Evolutionary conservation across 371 early-diverging fungal species (phyloP).

Genomic region (Globomyces sp.): DNA sequence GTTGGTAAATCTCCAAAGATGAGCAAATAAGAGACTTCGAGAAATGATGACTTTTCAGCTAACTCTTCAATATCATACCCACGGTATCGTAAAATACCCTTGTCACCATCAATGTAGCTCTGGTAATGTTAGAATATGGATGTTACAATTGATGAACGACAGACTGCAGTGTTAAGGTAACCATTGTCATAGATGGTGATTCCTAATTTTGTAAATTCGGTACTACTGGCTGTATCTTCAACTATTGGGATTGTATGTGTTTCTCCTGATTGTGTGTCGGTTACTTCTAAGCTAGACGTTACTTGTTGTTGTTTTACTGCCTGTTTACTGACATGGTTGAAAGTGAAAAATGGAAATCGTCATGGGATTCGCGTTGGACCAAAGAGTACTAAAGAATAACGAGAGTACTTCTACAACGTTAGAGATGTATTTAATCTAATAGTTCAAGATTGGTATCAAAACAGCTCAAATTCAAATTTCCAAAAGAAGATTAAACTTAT

Average conservation of each 20-base stretch:
- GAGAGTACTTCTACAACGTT: no score
- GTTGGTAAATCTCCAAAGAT: constrained; percentile 48
- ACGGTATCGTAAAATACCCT: constrained; percentile 48
- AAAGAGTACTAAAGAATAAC: no score
- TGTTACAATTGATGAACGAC: constrained; percentile 44
- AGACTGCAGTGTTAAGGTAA: constrained; percentile 47
- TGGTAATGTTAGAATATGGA: no score
- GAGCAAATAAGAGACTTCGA: constrained; percentile 45
- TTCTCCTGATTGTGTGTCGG: constrained; percentile 7
- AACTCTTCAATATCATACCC: constrained; percentile 50
- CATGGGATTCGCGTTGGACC: no score
- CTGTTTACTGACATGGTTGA: no score
- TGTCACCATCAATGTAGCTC: constrained; percentile 65
- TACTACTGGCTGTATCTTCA: constrained; percentile 40
- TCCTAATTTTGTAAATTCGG: constrained; percentile 37
- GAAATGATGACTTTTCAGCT: constrained; percentile 40
- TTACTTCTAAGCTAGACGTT: neutral
- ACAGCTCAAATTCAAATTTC: no score
- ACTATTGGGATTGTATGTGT: constrained; percentile 11
- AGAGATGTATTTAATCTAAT: no score
- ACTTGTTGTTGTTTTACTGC: no score
- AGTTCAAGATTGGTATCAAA: no score
- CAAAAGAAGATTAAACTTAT: no score
- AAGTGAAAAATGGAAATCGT: no score
- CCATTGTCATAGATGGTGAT: constrained; percentile 42